Conservation (phyloP, 345 rosid species). For the Eucalyptus marginata region DNA sequence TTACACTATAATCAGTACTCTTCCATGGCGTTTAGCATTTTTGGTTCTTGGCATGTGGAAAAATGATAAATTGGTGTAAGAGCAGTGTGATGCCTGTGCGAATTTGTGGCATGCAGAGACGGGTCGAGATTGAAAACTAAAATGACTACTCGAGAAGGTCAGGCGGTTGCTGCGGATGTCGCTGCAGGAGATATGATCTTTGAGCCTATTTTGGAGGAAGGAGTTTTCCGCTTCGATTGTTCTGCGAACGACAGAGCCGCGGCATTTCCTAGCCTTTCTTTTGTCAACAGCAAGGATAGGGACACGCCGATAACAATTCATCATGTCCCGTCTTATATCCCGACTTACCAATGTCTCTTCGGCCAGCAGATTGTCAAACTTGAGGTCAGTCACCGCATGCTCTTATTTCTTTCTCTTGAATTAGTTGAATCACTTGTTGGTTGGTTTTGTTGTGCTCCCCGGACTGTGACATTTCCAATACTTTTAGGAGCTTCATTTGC, state of each 20-base stretch:
- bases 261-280: conserved; percentile 65
- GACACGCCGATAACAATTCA: conserved; percentile 28
- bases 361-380: conserved; percentile 62
- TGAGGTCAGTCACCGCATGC: conserved; percentile 22
- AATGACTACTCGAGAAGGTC: conserved; percentile 26
- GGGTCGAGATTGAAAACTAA: conserved; percentile 2
- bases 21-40: not conserved
- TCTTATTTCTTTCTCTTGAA: not conserved
- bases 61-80: not conserved
- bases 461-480: not conserved
- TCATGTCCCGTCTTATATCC: conserved; percentile 38
- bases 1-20: not conserved
- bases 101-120: conserved; percentile 23
- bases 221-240: conserved; percentile 74
- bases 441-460: not conserved
- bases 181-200: conserved; percentile 43
- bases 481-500: not conserved
- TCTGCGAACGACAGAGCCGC: conserved; percentile 38
- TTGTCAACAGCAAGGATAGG: conserved; percentile 34
- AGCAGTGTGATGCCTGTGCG: not conserved
- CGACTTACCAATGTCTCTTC: conserved; percentile 19
- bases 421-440: not conserved
- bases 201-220: conserved; percentile 61
- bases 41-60: not conserved
- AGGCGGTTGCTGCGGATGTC: conserved; percentile 10